Evolutionary conservation across 257 asterid genomes (phyloP), one percentile per base, ranked within the genome.

Genomic region (Verbascum thapsus): DNA sequence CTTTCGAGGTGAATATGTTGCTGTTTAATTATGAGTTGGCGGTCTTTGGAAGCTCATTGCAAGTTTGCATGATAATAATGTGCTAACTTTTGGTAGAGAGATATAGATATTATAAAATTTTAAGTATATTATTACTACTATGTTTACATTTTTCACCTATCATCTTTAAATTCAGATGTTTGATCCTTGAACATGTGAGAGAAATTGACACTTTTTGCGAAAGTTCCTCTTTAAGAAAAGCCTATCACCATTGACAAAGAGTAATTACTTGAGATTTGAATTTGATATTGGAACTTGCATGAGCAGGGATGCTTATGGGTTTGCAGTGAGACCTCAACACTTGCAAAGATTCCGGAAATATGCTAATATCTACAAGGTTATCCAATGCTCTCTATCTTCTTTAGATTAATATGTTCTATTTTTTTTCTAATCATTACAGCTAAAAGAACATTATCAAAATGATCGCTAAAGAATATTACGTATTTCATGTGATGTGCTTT

Each of bases 281-380:
- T 59, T 60, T 55, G 41, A 77, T 51, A 58, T 10, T 10, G 30
- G 23, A 59, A 45, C 45, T 76, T 69, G 53, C 39, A n/a, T 56
- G 52, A 55, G 58, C 95, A 89, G 97, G 94, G 99, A 92, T 76
- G 91, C 96, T 44, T 92, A 92, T 76, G 99, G 99, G 54, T 92
- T 92, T 81, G 86, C 94, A 43, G 97, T 92, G 71, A 84, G 99
- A 68, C 99, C 99, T 58, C 99, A 92, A 71, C 99, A 92, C 73
- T 69, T 82, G 54, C 97, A 92, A 64, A 87, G 97, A 87, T 92
- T 83, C 74, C 88, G 87, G 50, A 92, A 89, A 77, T 92, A 89
- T 79, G 91, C 90, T 40, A 89, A 74, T 71, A 92, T 92, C 58
- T 92, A 92, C 86, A 83, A 92, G 99, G 99, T 92, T 73, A 64